Evolutionary conservation across 73 alveolate genomes (phyloP).

Genomic region (Blepharisma japonicum): DNA sequence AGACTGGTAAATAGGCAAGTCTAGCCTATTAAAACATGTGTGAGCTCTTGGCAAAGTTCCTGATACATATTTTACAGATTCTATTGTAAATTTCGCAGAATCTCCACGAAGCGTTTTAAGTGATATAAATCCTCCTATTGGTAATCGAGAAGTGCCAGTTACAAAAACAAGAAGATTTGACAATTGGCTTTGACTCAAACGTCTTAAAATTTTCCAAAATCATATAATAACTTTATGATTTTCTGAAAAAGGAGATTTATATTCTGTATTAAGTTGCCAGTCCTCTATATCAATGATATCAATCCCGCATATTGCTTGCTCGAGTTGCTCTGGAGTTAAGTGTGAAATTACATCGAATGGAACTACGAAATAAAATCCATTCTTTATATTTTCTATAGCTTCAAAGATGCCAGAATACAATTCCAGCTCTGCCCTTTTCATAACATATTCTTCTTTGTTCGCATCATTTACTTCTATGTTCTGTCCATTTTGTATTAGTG

Average conservation of each 20-base stretch:
- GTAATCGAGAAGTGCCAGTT: conserved; percentile 83
- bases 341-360: conserved; percentile 57
- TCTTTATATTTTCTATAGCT: conserved; percentile 49
- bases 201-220: conserved; percentile 71
- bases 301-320: conserved; percentile 69
- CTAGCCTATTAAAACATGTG: conserved; percentile 84
- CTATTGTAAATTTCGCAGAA: conserved; percentile 61
- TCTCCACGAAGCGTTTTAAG: conserved; percentile 79
- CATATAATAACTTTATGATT: conserved; percentile 49
- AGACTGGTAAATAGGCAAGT: conserved; percentile 70
- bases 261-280: conserved; percentile 72
- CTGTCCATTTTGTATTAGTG: conserved; percentile 26
- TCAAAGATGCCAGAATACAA: conserved; percentile 42
- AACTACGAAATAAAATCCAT: conserved; percentile 68
- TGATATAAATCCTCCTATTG: conserved; percentile 76
- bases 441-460: conserved; percentile 56
- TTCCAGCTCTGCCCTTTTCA: conserved; percentile 54
- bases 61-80: conserved; percentile 49
- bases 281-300: conserved; percentile 73
- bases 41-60: conserved; percentile 76
- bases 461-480: conserved; percentile 54
- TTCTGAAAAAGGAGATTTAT: conserved; percentile 56
- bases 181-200: conserved; percentile 60
- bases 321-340: conserved; percentile 73
- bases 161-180: conserved; percentile 68